Evolutionary conservation across 176 grass and related monocot species (phyloP).

Genomic region (Hyparrhenia diplandra): DNA sequence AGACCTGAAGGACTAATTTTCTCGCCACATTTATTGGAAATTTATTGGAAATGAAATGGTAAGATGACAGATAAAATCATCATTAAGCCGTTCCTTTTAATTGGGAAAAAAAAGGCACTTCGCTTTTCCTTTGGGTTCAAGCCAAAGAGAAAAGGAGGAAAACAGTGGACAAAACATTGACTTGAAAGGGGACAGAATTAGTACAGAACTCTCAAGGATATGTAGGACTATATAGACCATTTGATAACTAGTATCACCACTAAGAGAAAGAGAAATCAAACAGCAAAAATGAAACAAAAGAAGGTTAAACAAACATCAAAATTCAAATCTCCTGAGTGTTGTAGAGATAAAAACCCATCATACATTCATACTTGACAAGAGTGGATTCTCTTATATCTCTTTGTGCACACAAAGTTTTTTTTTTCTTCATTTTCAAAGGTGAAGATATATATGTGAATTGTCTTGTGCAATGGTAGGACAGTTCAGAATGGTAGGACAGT

Average conservation of each 20-base stretch:
- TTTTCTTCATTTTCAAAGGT: too few relatives aligned
- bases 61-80: constrained; percentile 21
- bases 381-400: too few relatives aligned
- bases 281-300: neutral
- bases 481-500: too few relatives aligned
- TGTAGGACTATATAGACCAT: too few relatives aligned
- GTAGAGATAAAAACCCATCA: neutral
- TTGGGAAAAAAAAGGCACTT: neutral
- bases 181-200: neutral
- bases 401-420: too few relatives aligned
- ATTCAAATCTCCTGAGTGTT: neutral
- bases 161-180: neutral
- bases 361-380: too few relatives aligned
- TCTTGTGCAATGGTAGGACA: too few relatives aligned
- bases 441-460: too few relatives aligned
- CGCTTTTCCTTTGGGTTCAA: constrained; percentile 1
- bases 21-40: neutral
- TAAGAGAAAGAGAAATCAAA: neutral
- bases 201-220: neutral
- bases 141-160: neutral
- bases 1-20: neutral
- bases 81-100: neutral
- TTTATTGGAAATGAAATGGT: neutral
- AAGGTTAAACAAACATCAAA: neutral
- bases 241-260: neutral